phyloP scores from a whole-genome alignment of 2,329 filamentous ascomycete genomes.

The Pseudocercospora crystallina region DNA sequence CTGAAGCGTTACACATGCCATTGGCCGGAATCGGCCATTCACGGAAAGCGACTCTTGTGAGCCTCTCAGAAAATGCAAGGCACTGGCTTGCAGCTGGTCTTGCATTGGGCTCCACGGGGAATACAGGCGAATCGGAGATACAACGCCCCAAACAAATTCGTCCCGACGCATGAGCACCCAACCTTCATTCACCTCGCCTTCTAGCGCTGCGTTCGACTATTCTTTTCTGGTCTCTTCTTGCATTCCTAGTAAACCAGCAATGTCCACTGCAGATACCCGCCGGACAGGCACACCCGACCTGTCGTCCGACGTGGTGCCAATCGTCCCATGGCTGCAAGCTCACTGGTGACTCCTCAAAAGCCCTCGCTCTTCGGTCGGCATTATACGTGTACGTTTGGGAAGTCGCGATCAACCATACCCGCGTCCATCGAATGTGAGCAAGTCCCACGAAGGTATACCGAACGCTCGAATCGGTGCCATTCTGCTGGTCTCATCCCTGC shows the following conservation, averaged over 20 bases:
- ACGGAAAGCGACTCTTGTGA: slow-evolving; percentile 5
- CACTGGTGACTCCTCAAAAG: slow-evolving; percentile 9
- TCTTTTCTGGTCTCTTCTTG: slow-evolving; percentile 12
- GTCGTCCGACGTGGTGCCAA: slow-evolving; percentile 24
- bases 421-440: slow-evolving; percentile 7
- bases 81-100: neutral
- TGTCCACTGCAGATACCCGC: slow-evolving; percentile 5
- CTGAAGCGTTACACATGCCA: slow-evolving; percentile 15
- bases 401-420: slow-evolving; percentile 1
- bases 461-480: slow-evolving; percentile 1
- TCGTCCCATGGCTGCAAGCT: slow-evolving; percentile 12
- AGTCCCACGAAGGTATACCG: neutral
- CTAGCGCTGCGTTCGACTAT: slow-evolving; percentile 8
- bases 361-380: slow-evolving; percentile 3
- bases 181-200: slow-evolving; percentile 1
- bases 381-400: slow-evolving; percentile 2
- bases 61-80: slow-evolving; percentile 14
- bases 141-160: neutral
- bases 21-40: slow-evolving; percentile 15
- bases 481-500: slow-evolving; percentile 9
- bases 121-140: slow-evolving; percentile 11
- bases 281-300: slow-evolving; percentile 10
- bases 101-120: slow-evolving; percentile 2
- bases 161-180: slow-evolving; percentile 11
- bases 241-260: slow-evolving; percentile 11